Evolutionary conservation across 352 stramenopile genomes (phyloP).

Genomic region (Globisporangium paddicum): DNA sequence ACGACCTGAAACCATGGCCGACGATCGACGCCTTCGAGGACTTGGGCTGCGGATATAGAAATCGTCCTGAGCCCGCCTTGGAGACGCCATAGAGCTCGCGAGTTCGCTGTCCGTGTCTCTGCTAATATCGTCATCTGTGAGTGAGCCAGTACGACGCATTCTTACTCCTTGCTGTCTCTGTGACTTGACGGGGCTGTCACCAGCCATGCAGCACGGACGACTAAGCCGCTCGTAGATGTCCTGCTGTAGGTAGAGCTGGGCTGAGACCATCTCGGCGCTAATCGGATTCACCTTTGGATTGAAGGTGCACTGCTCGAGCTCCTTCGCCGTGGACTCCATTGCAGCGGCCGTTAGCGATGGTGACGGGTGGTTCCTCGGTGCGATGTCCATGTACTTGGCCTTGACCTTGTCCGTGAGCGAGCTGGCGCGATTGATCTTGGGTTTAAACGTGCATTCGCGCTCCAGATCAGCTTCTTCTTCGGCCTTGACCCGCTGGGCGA

Average conservation of each 20-base stretch:
- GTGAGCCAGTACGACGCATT: constrained; percentile 13
- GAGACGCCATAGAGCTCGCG: constrained; percentile 15
- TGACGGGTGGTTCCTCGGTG: constrained; percentile 20
- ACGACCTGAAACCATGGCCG: constrained; percentile 11
- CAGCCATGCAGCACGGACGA: constrained; percentile 33
- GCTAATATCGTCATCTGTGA: constrained; percentile 13
- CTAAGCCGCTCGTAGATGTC: constrained; percentile 85
- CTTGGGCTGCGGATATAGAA: constrained; percentile 33
- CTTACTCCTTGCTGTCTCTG: constrained; percentile 4
- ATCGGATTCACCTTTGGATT: constrained; percentile 75
- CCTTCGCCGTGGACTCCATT: constrained; percentile 53
- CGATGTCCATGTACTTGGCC: constrained; percentile 70
- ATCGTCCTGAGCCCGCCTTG: constrained; percentile 43
- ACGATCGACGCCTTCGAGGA: constrained; percentile 6
- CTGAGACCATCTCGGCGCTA: constrained; percentile 70
- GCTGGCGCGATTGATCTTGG: constrained; percentile 47
- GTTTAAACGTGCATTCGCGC: constrained; percentile 71
- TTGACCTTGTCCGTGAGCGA: constrained; percentile 47
- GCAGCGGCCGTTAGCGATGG: constrained; percentile 42
- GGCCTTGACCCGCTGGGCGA: constrained; percentile 52
- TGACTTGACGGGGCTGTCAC: constrained; percentile 9
- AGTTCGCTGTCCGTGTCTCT: constrained; percentile 19
- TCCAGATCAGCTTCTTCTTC: constrained; percentile 71
- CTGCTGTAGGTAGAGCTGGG: constrained; percentile 80
- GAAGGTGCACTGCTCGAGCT: constrained; percentile 75